phyloP scores from a whole-genome alignment of 306 rosid species.

The Trichosanthes cucumerina region DNA sequence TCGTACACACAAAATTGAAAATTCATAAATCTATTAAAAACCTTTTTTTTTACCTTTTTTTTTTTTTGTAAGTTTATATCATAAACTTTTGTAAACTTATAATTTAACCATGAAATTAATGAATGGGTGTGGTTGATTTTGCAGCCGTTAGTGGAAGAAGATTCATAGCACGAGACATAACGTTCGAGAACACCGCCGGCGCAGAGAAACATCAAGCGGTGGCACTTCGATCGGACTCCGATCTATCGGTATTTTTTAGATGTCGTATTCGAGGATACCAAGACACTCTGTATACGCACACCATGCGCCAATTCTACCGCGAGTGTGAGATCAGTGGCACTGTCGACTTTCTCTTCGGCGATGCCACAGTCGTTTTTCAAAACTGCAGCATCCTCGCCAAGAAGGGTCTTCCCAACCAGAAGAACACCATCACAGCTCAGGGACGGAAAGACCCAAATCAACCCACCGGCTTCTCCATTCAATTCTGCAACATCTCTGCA shows the following conservation, averaged over 20 bases:
- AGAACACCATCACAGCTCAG: constrained; percentile 84
- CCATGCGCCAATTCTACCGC: constrained; percentile 85
- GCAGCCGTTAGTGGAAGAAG: constrained; percentile 84
- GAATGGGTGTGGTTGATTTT: too few relatives aligned
- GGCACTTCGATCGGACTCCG: constrained; percentile 77
- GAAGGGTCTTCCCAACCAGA: constrained; percentile 52
- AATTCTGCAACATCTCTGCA: constrained; percentile 61
- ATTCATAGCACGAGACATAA: constrained; percentile 66
- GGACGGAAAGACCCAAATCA: constrained; percentile 64
- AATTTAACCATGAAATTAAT: too few relatives aligned
- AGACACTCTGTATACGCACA: constrained; percentile 76
- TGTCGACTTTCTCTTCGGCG: constrained; percentile 76
- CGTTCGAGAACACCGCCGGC: constrained; percentile 78
- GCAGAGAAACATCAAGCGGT: constrained; percentile 82
- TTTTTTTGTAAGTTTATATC: too few relatives aligned
- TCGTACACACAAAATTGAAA: too few relatives aligned
- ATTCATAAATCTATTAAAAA: too few relatives aligned
- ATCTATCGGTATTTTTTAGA: constrained; percentile 61
- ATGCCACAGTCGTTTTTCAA: constrained; percentile 61
- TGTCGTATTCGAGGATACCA: constrained; percentile 58
- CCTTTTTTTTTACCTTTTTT: too few relatives aligned
- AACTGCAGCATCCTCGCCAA: constrained; percentile 42
- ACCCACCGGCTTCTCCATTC: constrained; percentile 75
- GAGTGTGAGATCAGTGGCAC: constrained; percentile 77
- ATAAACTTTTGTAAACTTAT: too few relatives aligned